Conservation (phyloP, 2,329 filamentous ascomycete species). For the Phoma herbarum region DNA sequence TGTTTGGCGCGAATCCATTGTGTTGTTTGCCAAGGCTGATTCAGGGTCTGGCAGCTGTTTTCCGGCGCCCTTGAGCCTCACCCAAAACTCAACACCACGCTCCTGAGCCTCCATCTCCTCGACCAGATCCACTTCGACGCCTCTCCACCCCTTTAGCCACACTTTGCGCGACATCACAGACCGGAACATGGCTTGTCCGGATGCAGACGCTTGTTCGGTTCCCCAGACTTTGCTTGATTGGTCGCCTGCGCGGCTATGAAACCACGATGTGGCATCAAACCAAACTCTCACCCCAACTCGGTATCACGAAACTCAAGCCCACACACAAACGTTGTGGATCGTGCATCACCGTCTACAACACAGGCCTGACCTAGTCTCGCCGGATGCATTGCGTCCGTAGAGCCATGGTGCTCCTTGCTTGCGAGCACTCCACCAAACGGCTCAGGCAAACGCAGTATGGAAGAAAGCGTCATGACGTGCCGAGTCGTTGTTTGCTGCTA, state of each 20-base stretch:
- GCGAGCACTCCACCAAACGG: neutral
- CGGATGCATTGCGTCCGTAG: conserved; percentile 11
- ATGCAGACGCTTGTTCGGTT: conserved; percentile 26
- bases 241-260: conserved; percentile 34
- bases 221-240: conserved; percentile 26
- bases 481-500: neutral
- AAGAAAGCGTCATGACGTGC: conserved; percentile 3
- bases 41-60: neutral
- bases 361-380: conserved; percentile 14
- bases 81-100: conserved; percentile 5
- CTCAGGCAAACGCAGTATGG: conserved; percentile 1
- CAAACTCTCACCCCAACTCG: conserved; percentile 30
- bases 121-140: conserved; percentile 4
- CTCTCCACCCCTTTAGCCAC: conserved; percentile 18
- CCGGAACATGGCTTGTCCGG: conserved; percentile 36
- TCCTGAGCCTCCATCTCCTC: conserved; percentile 9
- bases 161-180: conserved; percentile 21
- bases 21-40: conserved; percentile 11
- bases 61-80: conserved; percentile 5
- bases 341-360: conserved; percentile 30
- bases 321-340: conserved; percentile 21
- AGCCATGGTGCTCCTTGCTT: conserved; percentile 12
- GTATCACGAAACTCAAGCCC: conserved; percentile 33
- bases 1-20: conserved; percentile 5
- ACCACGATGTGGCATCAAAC: conserved; percentile 44